Evolutionary conservation across 331 rosid species (phyloP).

Genomic region (Arachis monticola): DNA sequence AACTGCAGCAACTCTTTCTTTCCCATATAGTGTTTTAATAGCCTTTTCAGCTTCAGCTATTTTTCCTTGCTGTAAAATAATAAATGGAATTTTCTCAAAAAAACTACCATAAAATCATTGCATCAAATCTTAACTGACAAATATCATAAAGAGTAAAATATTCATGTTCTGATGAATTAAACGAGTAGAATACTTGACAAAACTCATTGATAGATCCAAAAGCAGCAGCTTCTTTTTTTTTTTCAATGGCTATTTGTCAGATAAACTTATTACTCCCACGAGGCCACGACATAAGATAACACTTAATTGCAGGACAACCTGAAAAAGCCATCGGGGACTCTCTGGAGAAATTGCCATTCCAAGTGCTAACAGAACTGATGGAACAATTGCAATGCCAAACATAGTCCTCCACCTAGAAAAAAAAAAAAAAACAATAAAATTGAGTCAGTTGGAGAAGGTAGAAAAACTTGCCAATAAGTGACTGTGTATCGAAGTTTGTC

Average conservation of each 20-base stretch:
- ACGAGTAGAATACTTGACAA: background rate
- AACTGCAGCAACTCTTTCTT: conserved; percentile 78
- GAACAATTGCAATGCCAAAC: conserved; percentile 89
- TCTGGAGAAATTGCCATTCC: conserved; percentile 96
- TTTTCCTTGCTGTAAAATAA: conserved; percentile 86
- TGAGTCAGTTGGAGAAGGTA: background rate
- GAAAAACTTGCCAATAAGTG: conserved; percentile 19
- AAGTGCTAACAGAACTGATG: conserved; percentile 82
- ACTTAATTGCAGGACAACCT: conserved; percentile 56
- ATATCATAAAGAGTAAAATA: background rate
- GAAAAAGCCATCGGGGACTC: conserved; percentile 98
- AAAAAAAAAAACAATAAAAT: conserved; percentile 1
- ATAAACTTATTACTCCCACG: conserved; percentile 22
- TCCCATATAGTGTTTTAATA: conserved; percentile 71
- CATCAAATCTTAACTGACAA: conserved; percentile 20
- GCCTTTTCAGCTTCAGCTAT: conserved; percentile 78
- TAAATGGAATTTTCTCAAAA: conserved; percentile 35
- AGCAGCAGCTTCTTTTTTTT: background rate
- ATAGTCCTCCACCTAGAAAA: conserved; percentile 89
- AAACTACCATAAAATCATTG: conserved; percentile 37
- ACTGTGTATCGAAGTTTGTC: background rate
- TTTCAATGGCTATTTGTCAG: background rate
- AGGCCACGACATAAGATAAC: background rate
- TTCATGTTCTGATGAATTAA: conserved; percentile 5
- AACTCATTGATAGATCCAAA: conserved; percentile 16